Evolutionary conservation across 495 filamentous ascomycete genomes (phyloP).

Genomic region (Patellaria atrata): DNA sequence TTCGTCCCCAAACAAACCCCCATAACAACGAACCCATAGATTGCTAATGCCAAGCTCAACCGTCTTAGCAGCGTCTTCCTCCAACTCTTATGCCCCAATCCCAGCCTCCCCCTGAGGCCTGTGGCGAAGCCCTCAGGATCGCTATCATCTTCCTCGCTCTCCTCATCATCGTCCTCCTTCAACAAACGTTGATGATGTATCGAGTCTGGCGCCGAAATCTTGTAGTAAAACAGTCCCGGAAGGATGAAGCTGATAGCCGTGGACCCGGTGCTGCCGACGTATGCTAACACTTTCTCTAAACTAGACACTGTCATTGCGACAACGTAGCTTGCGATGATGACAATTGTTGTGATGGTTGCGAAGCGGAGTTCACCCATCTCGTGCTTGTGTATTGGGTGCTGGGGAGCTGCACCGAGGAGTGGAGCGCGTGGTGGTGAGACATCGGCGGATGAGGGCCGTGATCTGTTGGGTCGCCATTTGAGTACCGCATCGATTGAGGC

Average conservation of each 20-base stretch:
- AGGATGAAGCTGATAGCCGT: slow-evolving; percentile 95
- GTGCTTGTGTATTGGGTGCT: slow-evolving; percentile 16
- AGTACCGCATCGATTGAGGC: slow-evolving; percentile 85
- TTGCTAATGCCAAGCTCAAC: slow-evolving; percentile 56
- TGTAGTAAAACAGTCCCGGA: slow-evolving; percentile 94
- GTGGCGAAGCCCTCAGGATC: slow-evolving; percentile 23
- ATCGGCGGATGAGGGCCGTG: slow-evolving; percentile 19
- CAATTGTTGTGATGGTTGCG: slow-evolving; percentile 71
- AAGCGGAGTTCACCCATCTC: slow-evolving; percentile 79
- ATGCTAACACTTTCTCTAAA: slow-evolving; percentile 79
- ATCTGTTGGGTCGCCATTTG: slow-evolving; percentile 64
- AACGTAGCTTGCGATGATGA: slow-evolving; percentile 70
- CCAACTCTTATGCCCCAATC: slow-evolving; percentile 33
- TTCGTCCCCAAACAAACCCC: slow-evolving; percentile 74
- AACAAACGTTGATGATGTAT: slow-evolving; percentile 66
- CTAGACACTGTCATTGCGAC: slow-evolving; percentile 83
- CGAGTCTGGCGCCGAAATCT: slow-evolving; percentile 78
- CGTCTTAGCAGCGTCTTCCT: slow-evolving; percentile 48
- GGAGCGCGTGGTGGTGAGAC: slow-evolving; percentile 22
- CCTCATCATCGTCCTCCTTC: slow-evolving; percentile 73
- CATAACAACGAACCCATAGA: slow-evolving; percentile 85
- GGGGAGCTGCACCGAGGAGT: slow-evolving; percentile 11
- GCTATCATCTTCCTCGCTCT: slow-evolving; percentile 26
- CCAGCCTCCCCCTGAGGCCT: slow-evolving; percentile 11
- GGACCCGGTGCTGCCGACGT: slow-evolving; percentile 86